phyloP scores from a whole-genome alignment of 2,329 filamentous ascomycete species.

The Lachnum nothofagi region DNA sequence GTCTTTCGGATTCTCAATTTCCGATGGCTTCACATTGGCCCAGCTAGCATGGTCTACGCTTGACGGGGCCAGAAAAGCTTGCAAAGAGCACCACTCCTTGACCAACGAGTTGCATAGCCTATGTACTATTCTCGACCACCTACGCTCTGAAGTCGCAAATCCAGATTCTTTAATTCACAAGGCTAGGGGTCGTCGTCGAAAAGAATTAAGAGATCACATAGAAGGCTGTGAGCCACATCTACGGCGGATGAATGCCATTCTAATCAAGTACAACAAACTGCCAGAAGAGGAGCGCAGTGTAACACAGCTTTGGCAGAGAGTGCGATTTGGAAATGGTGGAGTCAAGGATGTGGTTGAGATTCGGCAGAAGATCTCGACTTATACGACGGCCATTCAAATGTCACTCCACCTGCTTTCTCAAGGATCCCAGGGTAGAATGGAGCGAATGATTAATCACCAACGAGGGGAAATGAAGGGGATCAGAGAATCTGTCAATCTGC shows the following conservation, averaged over 20 bases:
- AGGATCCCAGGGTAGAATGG: conserved; percentile 3
- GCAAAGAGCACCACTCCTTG: conserved; percentile 42
- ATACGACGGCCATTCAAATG: conserved; percentile 8
- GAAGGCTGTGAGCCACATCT: neutral
- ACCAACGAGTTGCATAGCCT: conserved; percentile 46
- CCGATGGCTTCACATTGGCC: neutral
- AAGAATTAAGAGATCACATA: conserved; percentile 28
- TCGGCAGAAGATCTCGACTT: neutral
- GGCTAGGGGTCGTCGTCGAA: neutral
- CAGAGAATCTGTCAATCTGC: conserved; percentile 1
- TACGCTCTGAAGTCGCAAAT: conserved; percentile 50
- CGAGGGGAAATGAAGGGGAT: conserved; percentile 1
- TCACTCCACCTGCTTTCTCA: conserved; percentile 1
- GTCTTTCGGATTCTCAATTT: conserved; percentile 4
- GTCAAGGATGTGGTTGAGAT: conserved; percentile 4
- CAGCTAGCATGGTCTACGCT: conserved; percentile 5
- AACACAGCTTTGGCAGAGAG: conserved; percentile 1
- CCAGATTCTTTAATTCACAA: conserved; percentile 43
- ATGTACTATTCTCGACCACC: conserved; percentile 48
- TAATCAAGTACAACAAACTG: conserved; percentile 5
- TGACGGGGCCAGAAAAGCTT: conserved; percentile 35
- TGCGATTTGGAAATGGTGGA: conserved; percentile 6
- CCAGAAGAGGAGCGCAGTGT: neutral
- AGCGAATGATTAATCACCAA: neutral
- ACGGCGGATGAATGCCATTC: neutral